Percentiles rank a stretch among this genome's conserved stretches.
These are phyloP conservation scores for Cladobotryum mycophilum DNA, from an alignment of 2,329 filamentous ascomycete genomes.

Conservation along the genomic window DNA sequence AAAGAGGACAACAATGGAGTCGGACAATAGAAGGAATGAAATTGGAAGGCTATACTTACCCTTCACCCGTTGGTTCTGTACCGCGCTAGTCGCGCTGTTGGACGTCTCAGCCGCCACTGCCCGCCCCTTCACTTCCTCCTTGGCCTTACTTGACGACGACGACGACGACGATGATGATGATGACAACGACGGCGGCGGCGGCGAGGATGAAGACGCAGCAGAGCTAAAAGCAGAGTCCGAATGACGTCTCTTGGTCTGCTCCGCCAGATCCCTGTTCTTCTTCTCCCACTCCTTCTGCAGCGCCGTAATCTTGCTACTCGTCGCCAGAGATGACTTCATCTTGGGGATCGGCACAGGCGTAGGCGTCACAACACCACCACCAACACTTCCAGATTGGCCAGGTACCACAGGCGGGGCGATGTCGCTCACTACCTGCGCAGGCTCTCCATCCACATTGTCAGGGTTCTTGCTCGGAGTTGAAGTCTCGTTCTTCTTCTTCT, in stretches of 20 bases:
- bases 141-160: background rate
- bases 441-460: background rate
- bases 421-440: slow-evolving; percentile 20
- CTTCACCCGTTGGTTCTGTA: background rate
- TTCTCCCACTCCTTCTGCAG: slow-evolving; percentile 27
- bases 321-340: slow-evolving; percentile 1
- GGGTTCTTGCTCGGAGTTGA: background rate
- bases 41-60: background rate
- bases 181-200: background rate
- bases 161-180: background rate
- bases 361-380: background rate
- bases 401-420: slow-evolving; percentile 2
- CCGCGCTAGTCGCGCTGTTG: background rate
- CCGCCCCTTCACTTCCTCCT: background rate
- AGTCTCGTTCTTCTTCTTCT: no score
- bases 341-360: background rate
- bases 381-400: background rate
- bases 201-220: background rate
- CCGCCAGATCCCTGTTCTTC: slow-evolving; percentile 1
- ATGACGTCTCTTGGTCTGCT: background rate
- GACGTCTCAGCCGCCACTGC: background rate
- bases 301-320: slow-evolving; percentile 18
- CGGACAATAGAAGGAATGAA: background rate
- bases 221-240: background rate
- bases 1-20: background rate